Percentiles rank a stretch among this genome's conserved stretches.
These are phyloP conservation scores for Rhododendron mucronatum DNA, from an alignment of 148 eudicot genomes.

Conservation along the genomic window DNA sequence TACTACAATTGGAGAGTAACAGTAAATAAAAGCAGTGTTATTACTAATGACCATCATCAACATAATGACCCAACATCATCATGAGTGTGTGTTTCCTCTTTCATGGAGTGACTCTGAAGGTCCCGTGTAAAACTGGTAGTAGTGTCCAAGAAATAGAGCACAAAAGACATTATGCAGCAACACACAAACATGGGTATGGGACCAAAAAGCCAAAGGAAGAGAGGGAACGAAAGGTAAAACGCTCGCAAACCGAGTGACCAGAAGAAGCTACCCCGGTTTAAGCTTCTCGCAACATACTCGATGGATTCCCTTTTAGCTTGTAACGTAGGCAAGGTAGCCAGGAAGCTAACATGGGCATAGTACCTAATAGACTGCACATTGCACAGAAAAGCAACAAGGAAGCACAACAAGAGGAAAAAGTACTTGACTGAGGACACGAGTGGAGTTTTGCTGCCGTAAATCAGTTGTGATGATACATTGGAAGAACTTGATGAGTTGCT, in stretches of 20 bases:
- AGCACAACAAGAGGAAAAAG: slow-evolving; percentile 63
- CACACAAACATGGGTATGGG: slow-evolving; percentile 74
- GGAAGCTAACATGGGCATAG: slow-evolving; percentile 77
- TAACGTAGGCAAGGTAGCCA: slow-evolving; percentile 53
- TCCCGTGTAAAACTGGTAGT: slow-evolving; percentile 58
- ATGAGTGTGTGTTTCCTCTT: slow-evolving; percentile 9
- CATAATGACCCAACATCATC: slow-evolving; percentile 3
- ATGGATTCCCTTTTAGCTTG: slow-evolving; percentile 39
- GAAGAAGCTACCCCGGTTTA: slow-evolving; percentile 69
- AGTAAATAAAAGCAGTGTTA: background rate
- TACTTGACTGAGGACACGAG: slow-evolving; percentile 52
- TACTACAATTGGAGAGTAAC: background rate
- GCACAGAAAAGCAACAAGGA: slow-evolving; percentile 72
- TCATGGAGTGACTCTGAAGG: slow-evolving; percentile 46
- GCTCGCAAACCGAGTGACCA: slow-evolving; percentile 86
- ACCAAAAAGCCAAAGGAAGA: slow-evolving; percentile 80
- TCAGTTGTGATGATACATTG: slow-evolving; percentile 29
- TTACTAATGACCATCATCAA: background rate
- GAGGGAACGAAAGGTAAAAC: slow-evolving; percentile 75
- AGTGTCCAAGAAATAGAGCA: slow-evolving; percentile 73
- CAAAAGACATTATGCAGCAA: slow-evolving; percentile 44
- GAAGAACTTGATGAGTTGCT: slow-evolving; percentile 46
- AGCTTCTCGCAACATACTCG: slow-evolving; percentile 54
- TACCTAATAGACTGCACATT: slow-evolving; percentile 74
- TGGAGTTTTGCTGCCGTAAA: slow-evolving; percentile 46